These are phyloP conservation scores for Cercophora sp. DNA, from an alignment of 495 filamentous ascomycete species.

Conservation along the genomic window DNA sequence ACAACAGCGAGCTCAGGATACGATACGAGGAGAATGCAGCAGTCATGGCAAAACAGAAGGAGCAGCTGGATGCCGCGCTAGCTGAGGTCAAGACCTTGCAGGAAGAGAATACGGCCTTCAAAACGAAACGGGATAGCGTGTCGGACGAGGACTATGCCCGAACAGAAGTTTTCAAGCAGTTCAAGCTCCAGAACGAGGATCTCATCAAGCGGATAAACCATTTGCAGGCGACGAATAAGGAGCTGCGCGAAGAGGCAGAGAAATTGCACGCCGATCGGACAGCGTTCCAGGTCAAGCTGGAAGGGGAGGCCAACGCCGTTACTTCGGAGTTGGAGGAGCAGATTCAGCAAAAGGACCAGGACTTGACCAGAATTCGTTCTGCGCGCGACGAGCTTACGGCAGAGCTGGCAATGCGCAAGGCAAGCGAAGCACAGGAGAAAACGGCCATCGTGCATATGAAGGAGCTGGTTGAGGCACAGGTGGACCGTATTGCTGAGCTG, in stretches of 20 bases:
- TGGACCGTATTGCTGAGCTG: conserved; percentile 69
- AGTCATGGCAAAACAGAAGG: conserved; percentile 73
- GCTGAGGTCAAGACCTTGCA: conserved; percentile 75
- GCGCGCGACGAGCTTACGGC: conserved; percentile 78
- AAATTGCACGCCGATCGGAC: conserved; percentile 81
- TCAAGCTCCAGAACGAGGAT: conserved; percentile 88
- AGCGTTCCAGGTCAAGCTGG: conserved; percentile 70
- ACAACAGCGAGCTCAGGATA: conserved; percentile 53
- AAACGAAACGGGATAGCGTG: conserved; percentile 54
- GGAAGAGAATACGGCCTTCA: conserved; percentile 68
- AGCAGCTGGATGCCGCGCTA: conserved; percentile 75
- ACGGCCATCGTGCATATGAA: conserved; percentile 63
- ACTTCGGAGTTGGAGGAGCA: conserved; percentile 76
- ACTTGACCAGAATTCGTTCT: conserved; percentile 78
- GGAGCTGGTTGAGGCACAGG: conserved; percentile 72
- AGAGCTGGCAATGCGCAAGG: conserved; percentile 75
- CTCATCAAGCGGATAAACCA: conserved; percentile 87
- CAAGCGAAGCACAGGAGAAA: conserved; percentile 71
- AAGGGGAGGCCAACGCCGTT: conserved; percentile 66
- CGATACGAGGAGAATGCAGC: conserved; percentile 70
- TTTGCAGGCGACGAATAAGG: conserved; percentile 81
- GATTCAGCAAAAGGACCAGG: conserved; percentile 73
- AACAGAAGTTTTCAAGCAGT: conserved; percentile 86
- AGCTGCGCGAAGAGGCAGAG: conserved; percentile 78
- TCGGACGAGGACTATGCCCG: conserved; percentile 91